These are phyloP conservation scores for Hypoxylon lienhwacheense DNA, from an alignment of 495 filamentous ascomycete genomes.

Conservation along the genomic window DNA sequence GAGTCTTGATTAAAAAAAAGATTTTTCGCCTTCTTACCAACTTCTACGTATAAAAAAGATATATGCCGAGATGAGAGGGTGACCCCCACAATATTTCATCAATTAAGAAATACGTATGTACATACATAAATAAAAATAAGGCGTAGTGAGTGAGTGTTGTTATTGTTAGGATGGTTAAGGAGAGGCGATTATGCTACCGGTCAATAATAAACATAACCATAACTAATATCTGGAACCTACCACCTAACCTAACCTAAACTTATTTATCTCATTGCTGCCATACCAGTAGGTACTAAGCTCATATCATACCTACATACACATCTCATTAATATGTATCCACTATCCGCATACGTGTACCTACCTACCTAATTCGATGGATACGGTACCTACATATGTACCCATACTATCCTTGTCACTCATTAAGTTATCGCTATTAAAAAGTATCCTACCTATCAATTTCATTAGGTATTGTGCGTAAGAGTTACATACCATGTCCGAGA, in stretches of 20 bases:
- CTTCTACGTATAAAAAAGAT: neutral
- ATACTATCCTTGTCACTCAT: no score
- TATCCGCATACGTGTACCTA: conserved; percentile 31
- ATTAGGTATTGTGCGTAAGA: no score
- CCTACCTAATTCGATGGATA: conserved; percentile 27
- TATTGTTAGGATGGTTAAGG: conserved; percentile 1
- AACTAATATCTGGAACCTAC: no score
- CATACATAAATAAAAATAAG: conserved; percentile 18
- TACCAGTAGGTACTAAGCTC: no score
- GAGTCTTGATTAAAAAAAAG: conserved; percentile 11
- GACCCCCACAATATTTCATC: conserved; percentile 27
- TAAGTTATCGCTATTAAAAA: no score
- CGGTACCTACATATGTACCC: no score
- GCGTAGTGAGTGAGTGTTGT: neutral
- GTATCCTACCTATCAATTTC: no score
- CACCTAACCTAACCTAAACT: no score
- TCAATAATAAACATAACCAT: conserved; percentile 1
- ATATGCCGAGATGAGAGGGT: conserved; percentile 34
- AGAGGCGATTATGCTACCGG: no score
- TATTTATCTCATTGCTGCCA: conserved; percentile 1
- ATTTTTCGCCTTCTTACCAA: conserved; percentile 26
- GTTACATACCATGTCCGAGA: no score
- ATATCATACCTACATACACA: conserved; percentile 10
- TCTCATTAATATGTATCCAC: conserved; percentile 21
- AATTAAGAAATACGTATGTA: conserved; percentile 11